Percentiles rank a stretch among this genome's conserved stretches.
These are phyloP conservation scores for Fusarium keratoplasticum DNA, from an alignment of 2,329 filamentous ascomycete genomes.

Conservation along the genomic window DNA sequence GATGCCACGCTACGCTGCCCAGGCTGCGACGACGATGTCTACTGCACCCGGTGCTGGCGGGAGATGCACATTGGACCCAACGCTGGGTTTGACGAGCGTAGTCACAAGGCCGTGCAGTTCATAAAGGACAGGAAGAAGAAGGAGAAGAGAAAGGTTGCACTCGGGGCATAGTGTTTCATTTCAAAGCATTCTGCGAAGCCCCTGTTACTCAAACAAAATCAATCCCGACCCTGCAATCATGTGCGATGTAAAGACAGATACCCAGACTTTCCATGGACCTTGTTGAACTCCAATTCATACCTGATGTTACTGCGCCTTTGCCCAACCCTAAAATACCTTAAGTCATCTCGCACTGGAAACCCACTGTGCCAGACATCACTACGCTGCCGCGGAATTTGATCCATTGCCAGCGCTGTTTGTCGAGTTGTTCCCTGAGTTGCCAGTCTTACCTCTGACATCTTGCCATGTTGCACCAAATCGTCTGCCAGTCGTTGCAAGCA, in stretches of 20 bases:
- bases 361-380: background rate
- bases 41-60: slow-evolving; percentile 82
- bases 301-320: slow-evolving; percentile 9
- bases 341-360: background rate
- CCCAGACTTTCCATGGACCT: slow-evolving; percentile 17
- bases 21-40: slow-evolving; percentile 78
- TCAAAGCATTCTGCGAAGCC: slow-evolving; percentile 17
- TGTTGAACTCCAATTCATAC: slow-evolving; percentile 17
- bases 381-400: slow-evolving; percentile 28
- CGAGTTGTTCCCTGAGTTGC: slow-evolving; percentile 28
- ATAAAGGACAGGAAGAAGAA: slow-evolving; percentile 50
- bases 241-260: slow-evolving; percentile 27
- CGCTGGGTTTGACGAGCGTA: slow-evolving; percentile 77
- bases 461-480: slow-evolving; percentile 90
- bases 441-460: slow-evolving; percentile 75
- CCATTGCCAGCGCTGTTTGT: slow-evolving; percentile 28
- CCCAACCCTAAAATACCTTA: slow-evolving; percentile 10
- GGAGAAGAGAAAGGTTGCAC: slow-evolving; percentile 50
- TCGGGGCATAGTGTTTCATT: slow-evolving; percentile 49
- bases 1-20: slow-evolving; percentile 79
- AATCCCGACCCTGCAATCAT: background rate
- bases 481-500: slow-evolving; percentile 84
- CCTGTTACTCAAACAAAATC: slow-evolving; percentile 6
- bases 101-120: slow-evolving; percentile 75
- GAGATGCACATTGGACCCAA: slow-evolving; percentile 80